These are phyloP conservation scores for Primulina huaijiensis DNA, from an alignment of 257 asterid species.

Conservation along the genomic window DNA sequence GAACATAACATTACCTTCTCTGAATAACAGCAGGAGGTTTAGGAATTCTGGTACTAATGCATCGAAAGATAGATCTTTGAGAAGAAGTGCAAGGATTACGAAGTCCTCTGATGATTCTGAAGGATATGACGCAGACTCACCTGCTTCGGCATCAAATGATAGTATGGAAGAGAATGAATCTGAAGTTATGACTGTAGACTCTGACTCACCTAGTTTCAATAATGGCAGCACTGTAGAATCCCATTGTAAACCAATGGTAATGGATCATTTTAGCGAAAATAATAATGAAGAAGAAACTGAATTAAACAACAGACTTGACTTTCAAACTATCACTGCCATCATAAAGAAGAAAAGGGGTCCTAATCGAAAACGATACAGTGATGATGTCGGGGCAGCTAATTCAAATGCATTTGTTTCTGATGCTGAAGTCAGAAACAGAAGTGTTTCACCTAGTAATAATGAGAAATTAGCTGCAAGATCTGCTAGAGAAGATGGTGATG, in stretches of 20 bases:
- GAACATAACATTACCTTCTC: conserved; percentile 30
- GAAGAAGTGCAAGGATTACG: conserved; percentile 58
- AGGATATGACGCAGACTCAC: conserved; percentile 43
- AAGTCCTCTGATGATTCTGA: conserved; percentile 61
- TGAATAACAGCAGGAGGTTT: conserved; percentile 33
- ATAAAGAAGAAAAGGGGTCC: conserved; percentile 72
- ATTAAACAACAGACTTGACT: conserved; percentile 57
- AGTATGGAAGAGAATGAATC: conserved; percentile 63
- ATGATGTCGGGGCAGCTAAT: conserved; percentile 43
- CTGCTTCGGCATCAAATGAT: conserved; percentile 52
- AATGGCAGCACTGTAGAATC: conserved; percentile 60
- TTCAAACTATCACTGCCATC: conserved; percentile 51
- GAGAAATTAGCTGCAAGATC: conserved; percentile 38
- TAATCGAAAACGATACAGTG: conserved; percentile 54
- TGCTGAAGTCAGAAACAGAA: conserved; percentile 39
- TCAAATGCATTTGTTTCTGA: conserved; percentile 40
- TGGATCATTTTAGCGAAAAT: conserved; percentile 40
- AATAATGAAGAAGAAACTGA: conserved; percentile 44
- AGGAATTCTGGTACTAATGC: conserved; percentile 31
- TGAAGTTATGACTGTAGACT: conserved; percentile 56
- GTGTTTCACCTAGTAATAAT: conserved; percentile 38
- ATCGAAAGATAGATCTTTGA: conserved; percentile 44
- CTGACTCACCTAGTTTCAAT: conserved; percentile 54
- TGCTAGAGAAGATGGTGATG: conserved; percentile 74
- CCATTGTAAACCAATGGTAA: conserved; percentile 38